Percentiles rank a stretch among this genome's conserved stretches.
These are phyloP conservation scores for Trifolium repens DNA, from an alignment of 306 rosid species.

Conservation along the genomic window DNA sequence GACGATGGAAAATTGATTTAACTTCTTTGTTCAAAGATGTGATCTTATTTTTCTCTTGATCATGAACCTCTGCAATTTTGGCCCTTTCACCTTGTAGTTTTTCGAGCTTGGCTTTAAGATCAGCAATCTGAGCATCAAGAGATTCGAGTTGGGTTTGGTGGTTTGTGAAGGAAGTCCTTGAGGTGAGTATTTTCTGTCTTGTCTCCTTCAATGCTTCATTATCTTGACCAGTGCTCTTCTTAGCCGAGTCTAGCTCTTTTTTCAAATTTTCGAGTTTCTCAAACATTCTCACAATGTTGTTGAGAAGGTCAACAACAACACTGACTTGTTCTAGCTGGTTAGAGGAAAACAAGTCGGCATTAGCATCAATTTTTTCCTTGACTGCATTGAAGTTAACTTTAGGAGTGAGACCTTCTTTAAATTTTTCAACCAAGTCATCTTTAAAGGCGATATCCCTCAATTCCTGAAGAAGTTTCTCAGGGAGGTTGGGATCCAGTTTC, in stretches of 20 bases:
- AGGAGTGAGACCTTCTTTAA: background rate
- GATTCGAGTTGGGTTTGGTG: background rate
- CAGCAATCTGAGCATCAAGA: background rate
- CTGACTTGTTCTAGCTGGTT: background rate
- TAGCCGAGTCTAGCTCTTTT: background rate
- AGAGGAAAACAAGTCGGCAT: background rate
- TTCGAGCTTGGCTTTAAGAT: background rate
- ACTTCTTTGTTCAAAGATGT: background rate
- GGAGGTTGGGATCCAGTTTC: background rate
- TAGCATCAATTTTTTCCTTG: background rate
- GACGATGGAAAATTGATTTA: background rate
- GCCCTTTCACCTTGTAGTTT: background rate
- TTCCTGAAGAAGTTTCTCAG: background rate
- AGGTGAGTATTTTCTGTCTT: background rate
- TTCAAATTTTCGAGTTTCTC: background rate
- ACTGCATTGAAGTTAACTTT: background rate
- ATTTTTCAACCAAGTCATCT: background rate
- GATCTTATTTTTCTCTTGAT: background rate
- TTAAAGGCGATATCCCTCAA: background rate
- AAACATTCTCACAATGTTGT: background rate
- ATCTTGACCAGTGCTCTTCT: background rate
- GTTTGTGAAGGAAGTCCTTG: background rate
- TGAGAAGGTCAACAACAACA: background rate
- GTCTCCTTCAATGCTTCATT: background rate
- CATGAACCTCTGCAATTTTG: background rate